Percentiles rank a stretch among this genome's conserved stretches.
phyloP scores from a whole-genome alignment of 2,329 filamentous ascomycete genomes.

The Seiridium unicorne region DNA sequence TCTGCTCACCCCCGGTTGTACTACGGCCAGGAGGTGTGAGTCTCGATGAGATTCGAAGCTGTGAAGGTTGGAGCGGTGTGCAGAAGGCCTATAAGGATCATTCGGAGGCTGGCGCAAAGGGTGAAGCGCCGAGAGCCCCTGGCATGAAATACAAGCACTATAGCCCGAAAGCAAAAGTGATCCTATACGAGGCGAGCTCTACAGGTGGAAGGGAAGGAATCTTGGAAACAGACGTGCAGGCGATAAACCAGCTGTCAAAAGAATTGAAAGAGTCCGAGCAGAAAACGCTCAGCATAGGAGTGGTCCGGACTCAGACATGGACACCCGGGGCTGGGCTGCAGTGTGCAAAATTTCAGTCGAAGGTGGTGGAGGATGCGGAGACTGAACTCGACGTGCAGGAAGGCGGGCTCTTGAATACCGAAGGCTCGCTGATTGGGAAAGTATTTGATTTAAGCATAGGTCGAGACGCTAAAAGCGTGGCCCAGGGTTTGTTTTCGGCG shows the following conservation, averaged over 20 bases:
- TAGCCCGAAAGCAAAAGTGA: constrained; percentile 81
- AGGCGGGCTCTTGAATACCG: constrained; percentile 34
- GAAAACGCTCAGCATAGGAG: constrained; percentile 36
- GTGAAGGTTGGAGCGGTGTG: constrained; percentile 78
- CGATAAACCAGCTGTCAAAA: constrained; percentile 11
- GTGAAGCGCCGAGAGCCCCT: constrained; percentile 73
- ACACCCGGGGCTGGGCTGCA: constrained; percentile 38
- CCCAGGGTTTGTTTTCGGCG: constrained; percentile 83
- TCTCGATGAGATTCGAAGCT: constrained; percentile 72
- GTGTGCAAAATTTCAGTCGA: constrained; percentile 28
- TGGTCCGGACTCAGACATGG: constrained; percentile 59
- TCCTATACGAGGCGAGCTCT: constrained; percentile 69
- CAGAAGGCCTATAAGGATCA: constrained; percentile 77
- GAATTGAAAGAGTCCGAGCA: constrained; percentile 13
- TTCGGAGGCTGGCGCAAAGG: constrained; percentile 55
- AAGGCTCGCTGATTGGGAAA: constrained; percentile 32
- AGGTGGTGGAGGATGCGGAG: constrained; percentile 22
- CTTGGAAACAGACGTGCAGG: constrained; percentile 30
- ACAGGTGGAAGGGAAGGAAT: constrained; percentile 33
- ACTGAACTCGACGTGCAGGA: constrained; percentile 37
- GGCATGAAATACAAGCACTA: constrained; percentile 99
- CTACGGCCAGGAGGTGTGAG: constrained; percentile 85
- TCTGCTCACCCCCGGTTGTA: constrained; percentile 77
- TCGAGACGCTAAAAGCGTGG: constrained; percentile 68
- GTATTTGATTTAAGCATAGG: constrained; percentile 75